Conservation (phyloP, 441 rosid species). For the Kokia cookei region DNA sequence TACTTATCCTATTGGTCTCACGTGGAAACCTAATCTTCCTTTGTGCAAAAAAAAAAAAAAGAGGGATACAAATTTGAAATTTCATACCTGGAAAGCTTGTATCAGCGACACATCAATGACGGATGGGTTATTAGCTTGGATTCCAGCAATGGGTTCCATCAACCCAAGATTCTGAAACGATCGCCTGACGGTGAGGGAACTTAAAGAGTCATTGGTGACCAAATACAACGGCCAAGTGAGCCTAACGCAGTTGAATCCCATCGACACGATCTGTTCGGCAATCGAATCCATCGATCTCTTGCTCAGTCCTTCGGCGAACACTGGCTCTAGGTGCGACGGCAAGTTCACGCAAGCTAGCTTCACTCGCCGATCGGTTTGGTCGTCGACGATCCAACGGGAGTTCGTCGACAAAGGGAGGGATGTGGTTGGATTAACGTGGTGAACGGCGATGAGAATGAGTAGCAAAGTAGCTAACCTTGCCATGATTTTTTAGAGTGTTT, state of each 20-base stretch:
- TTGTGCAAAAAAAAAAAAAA: neutral
- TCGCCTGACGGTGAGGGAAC: conserved; percentile 51
- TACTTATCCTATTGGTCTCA: neutral
- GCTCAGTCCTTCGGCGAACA: conserved; percentile 82
- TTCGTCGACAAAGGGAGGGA: conserved; percentile 59
- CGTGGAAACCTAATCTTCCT: neutral
- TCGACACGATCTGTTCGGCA: conserved; percentile 27
- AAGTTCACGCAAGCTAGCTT: conserved; percentile 78
- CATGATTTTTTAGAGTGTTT: neutral
- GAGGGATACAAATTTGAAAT: neutral
- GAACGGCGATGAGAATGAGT: neutral
- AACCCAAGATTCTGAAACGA: conserved; percentile 54
- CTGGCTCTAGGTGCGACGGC: conserved; percentile 59
- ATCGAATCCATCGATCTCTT: conserved; percentile 51
- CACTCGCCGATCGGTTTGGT: conserved; percentile 40
- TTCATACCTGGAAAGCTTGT: conserved; percentile 60
- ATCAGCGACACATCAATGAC: conserved; percentile 61
- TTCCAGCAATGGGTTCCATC: conserved; percentile 44
- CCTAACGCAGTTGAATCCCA: conserved; percentile 85
- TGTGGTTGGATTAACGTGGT: conserved; percentile 1
- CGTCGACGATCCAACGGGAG: conserved; percentile 72
- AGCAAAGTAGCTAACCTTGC: conserved; percentile 10
- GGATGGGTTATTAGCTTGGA: conserved; percentile 57
- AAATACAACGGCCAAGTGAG: conserved; percentile 80
- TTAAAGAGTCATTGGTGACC: conserved; percentile 52